Percentiles rank a stretch among this genome's conserved stretches.
Conservation (phyloP, 1,284 basidiomycete species). For the Hymenochaete sp. region DNA sequence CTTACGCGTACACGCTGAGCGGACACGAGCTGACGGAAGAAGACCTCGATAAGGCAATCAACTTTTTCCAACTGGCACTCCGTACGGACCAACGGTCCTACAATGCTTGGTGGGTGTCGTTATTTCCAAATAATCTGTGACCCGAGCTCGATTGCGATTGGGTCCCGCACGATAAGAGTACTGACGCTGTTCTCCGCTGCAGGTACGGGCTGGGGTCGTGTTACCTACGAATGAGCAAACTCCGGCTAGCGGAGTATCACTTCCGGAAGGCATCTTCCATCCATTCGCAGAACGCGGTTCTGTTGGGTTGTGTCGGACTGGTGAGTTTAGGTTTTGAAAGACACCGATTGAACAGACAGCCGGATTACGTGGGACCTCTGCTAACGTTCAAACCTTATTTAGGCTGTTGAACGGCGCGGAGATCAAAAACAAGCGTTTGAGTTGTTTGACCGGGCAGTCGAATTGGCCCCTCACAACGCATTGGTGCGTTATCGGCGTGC, state of each 20-base stretch:
- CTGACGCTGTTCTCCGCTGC: slow-evolving; percentile 14
- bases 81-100: slow-evolving; percentile 85
- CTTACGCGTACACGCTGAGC: slow-evolving; percentile 88
- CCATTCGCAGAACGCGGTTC: slow-evolving; percentile 84
- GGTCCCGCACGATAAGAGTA: neutral
- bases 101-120: slow-evolving; percentile 73
- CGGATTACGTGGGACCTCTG: slow-evolving; percentile 8
- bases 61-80: slow-evolving; percentile 84
- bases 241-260: slow-evolving; percentile 87
- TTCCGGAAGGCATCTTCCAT: slow-evolving; percentile 85
- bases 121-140: no score
- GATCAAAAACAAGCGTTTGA: slow-evolving; percentile 65
- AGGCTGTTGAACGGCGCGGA: slow-evolving; percentile 79
- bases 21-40: slow-evolving; percentile 94
- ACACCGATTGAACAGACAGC: neutral
- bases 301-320: slow-evolving; percentile 86
- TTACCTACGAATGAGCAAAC: slow-evolving; percentile 86
- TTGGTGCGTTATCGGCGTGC: slow-evolving; percentile 87
- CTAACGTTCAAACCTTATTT: slow-evolving; percentile 15
- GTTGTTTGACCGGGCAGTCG: slow-evolving; percentile 72
- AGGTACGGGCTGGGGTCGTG: slow-evolving; percentile 97
- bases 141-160: slow-evolving; percentile 2
- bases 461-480: slow-evolving; percentile 71
- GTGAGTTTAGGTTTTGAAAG: slow-evolving; percentile 38
- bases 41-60: slow-evolving; percentile 82